Base-by-base conservation (phyloP, 805 yeast genomes). In the Cyberlindnera sargentensis region DNA sequence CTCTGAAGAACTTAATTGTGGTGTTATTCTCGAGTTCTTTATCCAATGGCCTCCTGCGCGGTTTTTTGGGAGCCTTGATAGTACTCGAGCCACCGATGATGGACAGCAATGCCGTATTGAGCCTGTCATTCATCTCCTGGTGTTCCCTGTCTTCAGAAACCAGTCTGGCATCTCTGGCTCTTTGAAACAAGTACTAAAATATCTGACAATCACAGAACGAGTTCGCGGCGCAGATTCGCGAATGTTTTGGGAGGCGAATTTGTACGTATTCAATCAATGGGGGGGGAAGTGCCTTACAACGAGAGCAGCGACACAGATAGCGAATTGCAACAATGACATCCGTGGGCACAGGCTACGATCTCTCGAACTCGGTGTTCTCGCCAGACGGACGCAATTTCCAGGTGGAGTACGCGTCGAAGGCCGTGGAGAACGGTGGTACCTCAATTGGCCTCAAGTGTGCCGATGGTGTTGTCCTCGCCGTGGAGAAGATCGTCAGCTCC, bases 291-390 rank as follows among this genome's bases (percentile, higher is more conserved):
- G 2, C 20, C 20, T 15, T 15, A 15, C 20, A 15, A 15, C 20
- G 2, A 15, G 20, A 15, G 20, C 20, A 15, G 20, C 20, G 20
- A 15, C 20, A 7, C 7, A 15, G 26, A 23, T 27, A 34, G 23
- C 24, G 26, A 23, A 24, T 11, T 35, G 23, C 28, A 37, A 15
- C 26, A 37, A 31, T 56, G 91, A 84, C 98, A 34, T 93, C 99
- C 38, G 90, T 93, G 56, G 99, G 99, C 56, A 93, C 99, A 28
- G 99, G 99, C 20, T 93, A 93, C 79, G 99, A 93, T 74, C 81
- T 93, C 61, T 88, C 97, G 31, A 93, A 93, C 71, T 83, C 95
- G 68, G 96, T 91, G 49, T 93, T 93, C 70, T 66, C 72, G n/a
- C 70, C 74, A 65, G 96, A 88, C 63, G 95, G 95, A 34, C 77